These are phyloP conservation scores for Populus trichocarpa DNA, from an alignment of 441 rosid genomes.

Conservation along the genomic window DNA sequence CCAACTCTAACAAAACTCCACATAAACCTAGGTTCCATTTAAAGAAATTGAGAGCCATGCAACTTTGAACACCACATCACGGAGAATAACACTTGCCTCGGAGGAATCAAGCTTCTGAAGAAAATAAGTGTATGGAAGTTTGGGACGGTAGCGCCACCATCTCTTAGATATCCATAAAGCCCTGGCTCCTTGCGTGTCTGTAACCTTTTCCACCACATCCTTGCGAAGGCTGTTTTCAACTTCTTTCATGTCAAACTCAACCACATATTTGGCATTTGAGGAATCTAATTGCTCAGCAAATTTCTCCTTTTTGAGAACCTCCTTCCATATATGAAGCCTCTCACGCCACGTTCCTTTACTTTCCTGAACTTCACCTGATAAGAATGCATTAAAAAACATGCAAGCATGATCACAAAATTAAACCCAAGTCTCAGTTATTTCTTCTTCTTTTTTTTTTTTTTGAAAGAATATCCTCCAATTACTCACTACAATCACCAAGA, in stretches of 20 bases:
- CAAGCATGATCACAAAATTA: not conserved
- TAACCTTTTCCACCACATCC: constrained; percentile 62
- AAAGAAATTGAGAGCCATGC: not conserved
- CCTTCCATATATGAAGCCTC: constrained; percentile 75
- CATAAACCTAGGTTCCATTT: not conserved
- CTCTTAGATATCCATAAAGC: constrained; percentile 97
- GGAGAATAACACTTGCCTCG: constrained; percentile 49
- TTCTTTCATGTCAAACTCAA: constrained; percentile 96
- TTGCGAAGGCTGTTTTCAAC: constrained; percentile 92
- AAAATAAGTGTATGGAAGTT: constrained; percentile 87
- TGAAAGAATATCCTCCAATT: not conserved
- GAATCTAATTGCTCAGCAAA: constrained; percentile 62
- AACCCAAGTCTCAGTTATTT: not conserved
- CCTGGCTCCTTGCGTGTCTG: constrained; percentile 64
- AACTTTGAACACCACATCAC: not conserved
- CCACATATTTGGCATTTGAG: constrained; percentile 63
- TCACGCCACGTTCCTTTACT: constrained; percentile 68
- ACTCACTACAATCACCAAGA: not conserved
- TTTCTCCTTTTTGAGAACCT: constrained; percentile 63
- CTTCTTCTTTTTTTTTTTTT: not conserved
- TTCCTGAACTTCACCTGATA: constrained; percentile 46
- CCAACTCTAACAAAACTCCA: not conserved
- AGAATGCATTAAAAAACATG: constrained; percentile 13
- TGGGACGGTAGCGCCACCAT: constrained; percentile 99
- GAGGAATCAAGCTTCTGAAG: constrained; percentile 90